Conservation (phyloP, 169 alveolate species). For the Cryptosporidium canis region DNA sequence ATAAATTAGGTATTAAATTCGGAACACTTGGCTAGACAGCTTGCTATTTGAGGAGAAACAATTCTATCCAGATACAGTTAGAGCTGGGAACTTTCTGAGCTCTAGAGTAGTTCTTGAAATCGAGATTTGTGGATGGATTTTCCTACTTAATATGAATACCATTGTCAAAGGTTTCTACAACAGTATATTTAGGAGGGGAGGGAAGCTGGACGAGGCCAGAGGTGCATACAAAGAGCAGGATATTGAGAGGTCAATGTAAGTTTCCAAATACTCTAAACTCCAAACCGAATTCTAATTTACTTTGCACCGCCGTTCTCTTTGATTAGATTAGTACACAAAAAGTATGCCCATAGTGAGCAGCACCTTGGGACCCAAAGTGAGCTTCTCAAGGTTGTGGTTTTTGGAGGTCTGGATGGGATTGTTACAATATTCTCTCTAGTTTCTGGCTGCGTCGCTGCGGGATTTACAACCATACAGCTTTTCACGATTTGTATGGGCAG, state of each 20-base stretch:
- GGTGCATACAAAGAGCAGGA: constrained; percentile 75
- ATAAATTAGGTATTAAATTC: not conserved
- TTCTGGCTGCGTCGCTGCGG: constrained; percentile 91
- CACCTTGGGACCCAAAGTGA: constrained; percentile 75
- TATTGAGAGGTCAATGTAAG: constrained; percentile 73
- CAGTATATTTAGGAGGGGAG: not conserved
- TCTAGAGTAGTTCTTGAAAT: not conserved
- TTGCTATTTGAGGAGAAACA: not conserved
- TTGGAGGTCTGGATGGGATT: constrained; percentile 92
- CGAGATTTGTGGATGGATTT: not conserved
- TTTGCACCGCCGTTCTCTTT: not conserved
- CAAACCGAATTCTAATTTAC: not conserved
- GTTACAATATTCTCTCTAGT: constrained; percentile 90
- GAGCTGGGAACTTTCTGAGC: not conserved
- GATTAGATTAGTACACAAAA: constrained; percentile 70
- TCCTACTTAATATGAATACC: constrained; percentile 28
- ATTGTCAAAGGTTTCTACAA: not conserved
- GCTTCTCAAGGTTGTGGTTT: constrained; percentile 84
- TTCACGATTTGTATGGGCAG: constrained; percentile 88
- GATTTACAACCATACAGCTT: constrained; percentile 85
- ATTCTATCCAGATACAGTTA: not conserved
- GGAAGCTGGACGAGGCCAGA: constrained; percentile 74
- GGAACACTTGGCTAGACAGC: not conserved
- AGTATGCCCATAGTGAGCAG: not conserved
- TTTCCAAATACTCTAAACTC: not conserved